phyloP scores from a whole-genome alignment of 495 filamentous ascomycete species.

The Lasiosphaeria hispida region DNA sequence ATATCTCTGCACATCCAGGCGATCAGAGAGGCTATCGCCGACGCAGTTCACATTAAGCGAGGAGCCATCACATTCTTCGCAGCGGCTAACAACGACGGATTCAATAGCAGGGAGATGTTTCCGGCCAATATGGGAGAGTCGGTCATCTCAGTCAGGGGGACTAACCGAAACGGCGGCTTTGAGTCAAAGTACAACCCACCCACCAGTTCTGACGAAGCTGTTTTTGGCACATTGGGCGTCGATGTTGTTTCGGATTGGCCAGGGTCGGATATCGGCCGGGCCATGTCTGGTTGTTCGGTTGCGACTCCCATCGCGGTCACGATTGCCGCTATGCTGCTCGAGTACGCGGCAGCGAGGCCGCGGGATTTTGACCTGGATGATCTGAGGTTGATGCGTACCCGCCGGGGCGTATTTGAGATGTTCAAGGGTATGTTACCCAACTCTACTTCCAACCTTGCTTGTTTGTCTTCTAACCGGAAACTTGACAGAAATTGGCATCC shows the following conservation, averaged over 20 bases:
- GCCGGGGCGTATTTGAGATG: constrained; percentile 5
- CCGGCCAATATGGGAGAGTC: constrained; percentile 8
- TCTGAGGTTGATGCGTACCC: constrained; percentile 3
- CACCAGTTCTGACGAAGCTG: constrained; percentile 4
- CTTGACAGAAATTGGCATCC: constrained; percentile 2
- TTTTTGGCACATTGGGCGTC: constrained; percentile 13
- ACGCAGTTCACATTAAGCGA: neutral
- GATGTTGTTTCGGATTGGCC: constrained; percentile 14
- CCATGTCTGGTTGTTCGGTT: constrained; percentile 8
- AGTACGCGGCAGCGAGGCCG: constrained; percentile 1
- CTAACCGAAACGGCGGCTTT: constrained; percentile 5
- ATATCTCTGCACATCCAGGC: constrained; percentile 4
- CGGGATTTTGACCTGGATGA: neutral
- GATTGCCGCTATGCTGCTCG: constrained; percentile 2
- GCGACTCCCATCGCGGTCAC: constrained; percentile 7
- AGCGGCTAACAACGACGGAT: constrained; percentile 10
- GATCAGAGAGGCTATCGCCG: neutral
- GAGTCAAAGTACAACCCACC: constrained; percentile 8
- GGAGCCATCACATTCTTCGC: constrained; percentile 10
- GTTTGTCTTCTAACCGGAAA: neutral
- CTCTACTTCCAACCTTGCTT: neutral
- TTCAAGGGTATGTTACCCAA: constrained; percentile 1
- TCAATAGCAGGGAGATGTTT: constrained; percentile 12
- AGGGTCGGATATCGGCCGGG: neutral
- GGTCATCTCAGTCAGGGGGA: constrained; percentile 7